Evolutionary conservation across 2,329 filamentous ascomycete genomes (phyloP), one percentile per base, ranked within the genome.

Genomic region (Dactylellina drechsleri): DNA sequence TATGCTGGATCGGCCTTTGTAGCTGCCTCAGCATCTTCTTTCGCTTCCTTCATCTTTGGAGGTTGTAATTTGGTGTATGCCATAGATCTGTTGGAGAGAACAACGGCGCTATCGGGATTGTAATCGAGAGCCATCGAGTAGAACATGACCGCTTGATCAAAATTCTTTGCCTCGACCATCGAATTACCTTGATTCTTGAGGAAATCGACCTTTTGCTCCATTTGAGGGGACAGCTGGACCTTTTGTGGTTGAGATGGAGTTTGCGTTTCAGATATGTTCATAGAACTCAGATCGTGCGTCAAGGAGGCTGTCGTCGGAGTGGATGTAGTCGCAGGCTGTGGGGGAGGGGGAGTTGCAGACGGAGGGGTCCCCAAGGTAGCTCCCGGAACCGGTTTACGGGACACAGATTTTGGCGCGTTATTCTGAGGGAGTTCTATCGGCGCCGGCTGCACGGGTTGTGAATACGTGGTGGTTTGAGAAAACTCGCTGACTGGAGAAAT

Each of bases 151-250:
- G 70, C 70, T 13, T 74, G 70, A 16, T 74, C 70, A 45, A 66
- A 74, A 18, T 74, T 52, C 56, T 67, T 74, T 1, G 70, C 70
- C 18, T 74, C 70, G 4, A 67, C 70, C 70, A 74, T 74, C 13
- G 57, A 62, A 64, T 74, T 74, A 10, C 70, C 70, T 50, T 74
- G 70, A 41, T 67, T 67, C 31, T 74, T 74, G 31, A 74, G 53
- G 36, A 74, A 74, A 10, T 74, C 70, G 16, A 74, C 70, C 20
- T 74, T 74, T 13, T 74, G 70, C 23, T 74, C 70, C 61, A 74
- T 62, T 16, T 74, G 70, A 6, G 70, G 70, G 7, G 61, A 66
- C 2, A 74, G 10, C 16, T 50, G 31, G 15, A 58, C 31, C 28
- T 57, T 58, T 8, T 2, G 31, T 7, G 31, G 31, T 1, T 20